Evolutionary conservation across 139 green algal species (phyloP), one percentile per base, ranked within the genome.

Genomic region (Chlorella sp.): DNA sequence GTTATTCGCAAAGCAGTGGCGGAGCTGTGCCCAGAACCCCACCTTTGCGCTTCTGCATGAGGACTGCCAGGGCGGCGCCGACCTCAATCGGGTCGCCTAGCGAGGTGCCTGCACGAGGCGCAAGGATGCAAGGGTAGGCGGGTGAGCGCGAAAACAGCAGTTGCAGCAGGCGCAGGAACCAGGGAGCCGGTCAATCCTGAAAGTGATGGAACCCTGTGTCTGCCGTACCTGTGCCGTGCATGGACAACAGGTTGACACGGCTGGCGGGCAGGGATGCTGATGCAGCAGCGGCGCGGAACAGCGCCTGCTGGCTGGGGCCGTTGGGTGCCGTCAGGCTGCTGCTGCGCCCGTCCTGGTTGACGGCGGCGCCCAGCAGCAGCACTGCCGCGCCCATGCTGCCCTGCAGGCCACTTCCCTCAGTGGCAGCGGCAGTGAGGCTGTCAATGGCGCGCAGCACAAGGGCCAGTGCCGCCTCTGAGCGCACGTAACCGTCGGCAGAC

Each of bases 401-500:
- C 3, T 22, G 20, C 41, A 22, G 43, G 70, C 73, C 43, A 28
- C 73, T 44, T 13, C 43, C 26, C 36, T 51, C 60, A 0, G 60
- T 51, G 8, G 41, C 78, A 16, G 78, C 54, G 16, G 64, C 41
- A 17, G 79, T 76, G 16, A 84, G 20, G 64, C 79, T 84, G 64
- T 84, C 64, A 2, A 84, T 46, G 4, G 44, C 79, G 1, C 79
- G 67, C n/a, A 84, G 64, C 43, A 75, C 43, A 22, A 84, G 2
- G 4, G 79, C 79, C 14, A 67, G 64, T 3, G 67, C 79, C 0
- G 89, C 90, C 88, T 98, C 95, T 0, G 85, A 90, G 2, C 94
- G 85, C 30, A 95, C 92, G 80, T 97, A 98, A 24, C 95, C 95
- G 76, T 98, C 93, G 14, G 95, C 95, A 24, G 87, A 64, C 13